Evolutionary conservation across 345 rosid species (phyloP).

Genomic region (Eucalyptus viminalis): DNA sequence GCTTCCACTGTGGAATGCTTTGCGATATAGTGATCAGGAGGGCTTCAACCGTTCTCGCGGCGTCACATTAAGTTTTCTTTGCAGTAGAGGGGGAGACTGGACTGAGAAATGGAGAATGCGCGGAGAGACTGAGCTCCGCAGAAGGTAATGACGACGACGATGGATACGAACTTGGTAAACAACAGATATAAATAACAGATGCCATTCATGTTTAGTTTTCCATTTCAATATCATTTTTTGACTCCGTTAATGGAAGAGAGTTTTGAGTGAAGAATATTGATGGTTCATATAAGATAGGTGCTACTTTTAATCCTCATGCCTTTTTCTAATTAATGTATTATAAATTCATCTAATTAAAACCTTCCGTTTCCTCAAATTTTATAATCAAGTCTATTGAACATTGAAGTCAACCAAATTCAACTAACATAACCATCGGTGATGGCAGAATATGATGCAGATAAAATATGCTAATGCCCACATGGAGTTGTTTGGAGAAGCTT

Average conservation of each 20-base stretch:
- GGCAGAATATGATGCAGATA: not conserved
- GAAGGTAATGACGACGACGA: not conserved
- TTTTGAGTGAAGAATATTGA: not conserved
- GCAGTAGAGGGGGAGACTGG: not conserved
- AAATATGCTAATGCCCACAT: not conserved
- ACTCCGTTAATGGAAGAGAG: not conserved
- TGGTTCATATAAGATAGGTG: not conserved
- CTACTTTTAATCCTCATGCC: not conserved
- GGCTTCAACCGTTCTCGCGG: not conserved
- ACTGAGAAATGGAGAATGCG: not conserved
- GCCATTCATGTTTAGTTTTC: not conserved
- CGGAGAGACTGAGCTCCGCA: not conserved
- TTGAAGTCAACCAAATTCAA: not conserved
- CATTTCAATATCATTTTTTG: not conserved
- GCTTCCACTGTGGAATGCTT: not conserved
- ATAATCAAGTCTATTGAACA: not conserved
- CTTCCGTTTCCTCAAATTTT: not conserved
- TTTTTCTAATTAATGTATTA: not conserved
- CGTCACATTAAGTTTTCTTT: not conserved
- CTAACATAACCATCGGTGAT: not conserved
- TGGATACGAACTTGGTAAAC: constrained; percentile 48
- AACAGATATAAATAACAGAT: not conserved
- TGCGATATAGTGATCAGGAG: not conserved
- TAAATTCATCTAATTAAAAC: not conserved
- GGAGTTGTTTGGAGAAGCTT: not conserved